Base-by-base conservation (phyloP, 148 eudicot genomes). In the Rhododendron vialii region DNA sequence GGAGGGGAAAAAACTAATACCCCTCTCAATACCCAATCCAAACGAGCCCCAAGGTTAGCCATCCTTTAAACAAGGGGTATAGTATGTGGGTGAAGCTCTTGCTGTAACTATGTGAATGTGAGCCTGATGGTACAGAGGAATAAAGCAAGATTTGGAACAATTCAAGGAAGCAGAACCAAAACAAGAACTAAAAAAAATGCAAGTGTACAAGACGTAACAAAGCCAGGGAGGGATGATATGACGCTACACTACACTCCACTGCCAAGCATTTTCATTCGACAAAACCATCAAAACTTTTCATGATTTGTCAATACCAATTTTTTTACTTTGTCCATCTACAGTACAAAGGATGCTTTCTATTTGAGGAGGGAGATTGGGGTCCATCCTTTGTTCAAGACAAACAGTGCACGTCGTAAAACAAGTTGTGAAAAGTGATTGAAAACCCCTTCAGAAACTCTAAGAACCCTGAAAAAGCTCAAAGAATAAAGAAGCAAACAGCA, bases 81-180 rank as follows among this genome's bases (percentile, higher is more conserved):
- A 12, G 4, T 51, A 0, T 5, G 67, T 61, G 69, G 69, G 14
- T n/a, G 33, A 65, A 65, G 71, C 71, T 65, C 2, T 10, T 65
- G 71, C 28, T 10, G 24, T 6, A 13, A 4, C 38, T 71, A 17
- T 30, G 38, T 30, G 76, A 30, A 71, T 30, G 76, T 14, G 36
- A 80, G 6, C 38, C 30, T 76, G 73, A 2, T 1, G 57, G 71
- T n/a, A 80, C 81, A 53, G 53, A 78, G 43, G 74, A 85, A 57
- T 78, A 78, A 85, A 85, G 86, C 81, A 73, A 22, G 26, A 43
- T 51, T 26, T 82, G 26, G 48, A 73, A 82, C 45, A 47, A 48
- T 30, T 69, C 78, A 67, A 71, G 15, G 28, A 80, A 10, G 47
- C 14, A 4, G 6, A 11, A 43, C 12, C 48, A 30, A 7, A 9